Percentiles rank a stretch among this genome's conserved stretches.
phyloP scores from a whole-genome alignment of 2,329 filamentous ascomycete species.

The Colletotrichum camelliae region DNA sequence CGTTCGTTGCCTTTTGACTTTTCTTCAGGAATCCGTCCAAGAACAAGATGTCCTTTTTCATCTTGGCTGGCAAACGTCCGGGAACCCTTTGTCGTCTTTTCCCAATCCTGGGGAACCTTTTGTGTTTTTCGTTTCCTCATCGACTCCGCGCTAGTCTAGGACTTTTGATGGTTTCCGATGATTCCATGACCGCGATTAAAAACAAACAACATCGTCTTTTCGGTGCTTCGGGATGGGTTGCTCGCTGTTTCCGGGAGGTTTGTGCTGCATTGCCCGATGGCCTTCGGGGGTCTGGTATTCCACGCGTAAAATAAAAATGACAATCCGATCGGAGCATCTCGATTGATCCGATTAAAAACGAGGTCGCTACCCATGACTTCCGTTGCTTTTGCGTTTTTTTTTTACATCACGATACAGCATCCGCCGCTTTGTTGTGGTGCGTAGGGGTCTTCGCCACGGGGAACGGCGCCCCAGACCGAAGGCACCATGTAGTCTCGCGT shows the following conservation, averaged over 20 bases:
- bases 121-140: slow-evolving; percentile 6
- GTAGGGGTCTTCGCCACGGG: slow-evolving; percentile 97
- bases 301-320: slow-evolving; percentile 19
- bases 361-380: slow-evolving; percentile 2
- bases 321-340: slow-evolving; percentile 3
- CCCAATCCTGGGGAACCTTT: neutral
- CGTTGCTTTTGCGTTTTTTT: slow-evolving; percentile 30
- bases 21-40: neutral
- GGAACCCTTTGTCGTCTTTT: neutral
- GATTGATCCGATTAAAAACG: neutral
- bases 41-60: neutral
- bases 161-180: slow-evolving; percentile 11
- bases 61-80: neutral
- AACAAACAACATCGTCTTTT: neutral
- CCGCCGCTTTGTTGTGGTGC: slow-evolving; percentile 90
- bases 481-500: slow-evolving; percentile 99
- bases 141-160: slow-evolving; percentile 19
- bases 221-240: neutral
- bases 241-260: slow-evolving; percentile 7
- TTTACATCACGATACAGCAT: slow-evolving; percentile 95
- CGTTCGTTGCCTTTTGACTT: neutral
- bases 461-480: slow-evolving; percentile 93
- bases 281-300: slow-evolving; percentile 16
- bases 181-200: slow-evolving; percentile 4
- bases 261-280: slow-evolving; percentile 12